Base-by-base conservation (phyloP, 352 stramenopile genomes). In the Thraustotheca clavata region DNA sequence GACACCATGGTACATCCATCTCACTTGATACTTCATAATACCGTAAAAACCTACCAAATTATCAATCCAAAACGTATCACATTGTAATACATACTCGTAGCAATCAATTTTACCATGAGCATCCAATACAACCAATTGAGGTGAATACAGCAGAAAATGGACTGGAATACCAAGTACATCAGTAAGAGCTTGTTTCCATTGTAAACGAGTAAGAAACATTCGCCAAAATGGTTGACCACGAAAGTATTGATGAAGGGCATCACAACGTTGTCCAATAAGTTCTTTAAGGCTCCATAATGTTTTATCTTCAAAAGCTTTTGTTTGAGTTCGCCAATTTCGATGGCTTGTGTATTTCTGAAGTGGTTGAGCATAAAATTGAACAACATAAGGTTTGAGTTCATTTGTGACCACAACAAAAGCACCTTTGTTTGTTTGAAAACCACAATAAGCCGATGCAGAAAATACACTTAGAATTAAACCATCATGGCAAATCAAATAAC, bases 401-500 rank as follows among this genome's bases (percentile, higher is more conserved):
- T 76, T 75, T 50, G 86, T 77, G 36, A 87, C 75, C 27, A 79
- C 75, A 7, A 88, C 81, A 33, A 87, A 89, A 3, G 84, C 84
- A 16, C 84, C 77, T 48, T 95, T 92, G 73, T 97, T 97, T 3
- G 83, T 95, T 68, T 94, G 86, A 7, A 85, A 94, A 1, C 87
- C 88, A 60, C 89, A 96, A 68, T 97, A 97, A 62, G 83, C 94
- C 9, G 86, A 96, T 7, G 91, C 91, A 11, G 86, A 96, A 69
- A 97, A 97, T 3, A 97, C 84, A 1, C 89, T 97, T 36, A 97
- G 62, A 29, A 95, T 62, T 62, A 92, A 59, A 9, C 85, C 84
- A 47, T 96, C 83, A 68, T 96, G 87, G n/a, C 73, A 70, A 22
- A 91, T 88, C 27, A 94, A 82, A 59, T 93, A 97, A 0, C 92